These are phyloP conservation scores for Colletotrichum shisoi DNA, from an alignment of 2,329 filamentous ascomycete species.

Conservation along the genomic window DNA sequence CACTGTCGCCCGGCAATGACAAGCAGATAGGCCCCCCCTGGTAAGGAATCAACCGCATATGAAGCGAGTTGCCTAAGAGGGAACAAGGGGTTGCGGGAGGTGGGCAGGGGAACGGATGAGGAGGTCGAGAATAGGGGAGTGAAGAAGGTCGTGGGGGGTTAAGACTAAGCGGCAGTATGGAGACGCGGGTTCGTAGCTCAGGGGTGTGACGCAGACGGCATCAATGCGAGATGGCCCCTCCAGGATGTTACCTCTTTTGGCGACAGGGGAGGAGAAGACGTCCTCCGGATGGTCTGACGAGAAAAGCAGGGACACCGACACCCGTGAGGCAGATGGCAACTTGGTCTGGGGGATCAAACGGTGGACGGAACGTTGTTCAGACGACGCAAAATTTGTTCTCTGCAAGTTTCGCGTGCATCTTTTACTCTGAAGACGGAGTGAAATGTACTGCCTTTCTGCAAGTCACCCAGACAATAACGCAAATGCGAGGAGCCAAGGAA, in stretches of 20 bases:
- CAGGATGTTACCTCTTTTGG: conserved; percentile 27
- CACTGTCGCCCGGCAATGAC: conserved; percentile 2
- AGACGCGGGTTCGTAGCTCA: conserved; percentile 24
- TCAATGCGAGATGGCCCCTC: conserved; percentile 32
- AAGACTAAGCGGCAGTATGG: conserved; percentile 17
- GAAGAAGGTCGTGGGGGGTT: conserved; percentile 8
- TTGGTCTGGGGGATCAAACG: neutral
- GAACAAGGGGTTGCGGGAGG: conserved; percentile 15
- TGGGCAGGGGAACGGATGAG: conserved; percentile 13
- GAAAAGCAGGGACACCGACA: conserved; percentile 12
- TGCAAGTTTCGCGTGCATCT: neutral
- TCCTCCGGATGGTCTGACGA: conserved; percentile 13
- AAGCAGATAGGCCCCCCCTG: conserved; percentile 19
- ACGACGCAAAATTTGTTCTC: conserved; percentile 23
- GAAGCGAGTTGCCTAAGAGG: conserved; percentile 28
- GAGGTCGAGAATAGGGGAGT: neutral
- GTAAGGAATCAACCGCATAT: conserved; percentile 30
- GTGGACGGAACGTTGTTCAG: conserved; percentile 28
- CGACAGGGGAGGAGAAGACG: conserved; percentile 6
- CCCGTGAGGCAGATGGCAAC: conserved; percentile 8
- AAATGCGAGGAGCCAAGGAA: neutral
- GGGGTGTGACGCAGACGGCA: conserved; percentile 33
- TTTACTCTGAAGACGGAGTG: neutral
- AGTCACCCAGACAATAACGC: conserved; percentile 4
- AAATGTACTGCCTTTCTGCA: neutral